phyloP scores from a whole-genome alignment of 2,329 filamentous ascomycete genomes.

The Ceratocystiopsis brevicomis region DNA sequence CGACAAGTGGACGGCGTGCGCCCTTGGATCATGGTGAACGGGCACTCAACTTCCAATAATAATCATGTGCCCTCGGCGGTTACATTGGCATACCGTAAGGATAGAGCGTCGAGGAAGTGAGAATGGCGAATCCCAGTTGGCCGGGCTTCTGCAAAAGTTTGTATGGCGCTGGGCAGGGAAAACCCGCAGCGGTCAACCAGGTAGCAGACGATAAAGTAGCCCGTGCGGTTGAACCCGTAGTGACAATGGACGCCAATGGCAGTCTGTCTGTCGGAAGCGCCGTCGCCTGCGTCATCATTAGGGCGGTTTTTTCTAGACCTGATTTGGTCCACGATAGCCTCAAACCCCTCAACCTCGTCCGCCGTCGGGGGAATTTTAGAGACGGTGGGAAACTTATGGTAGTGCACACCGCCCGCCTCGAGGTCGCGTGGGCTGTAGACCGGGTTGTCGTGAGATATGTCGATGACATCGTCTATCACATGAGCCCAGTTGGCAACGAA shows the following conservation, averaged over 20 bases:
- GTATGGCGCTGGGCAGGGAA: constrained; percentile 56
- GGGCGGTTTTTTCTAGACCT: constrained; percentile 31
- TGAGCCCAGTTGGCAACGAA: constrained; percentile 52
- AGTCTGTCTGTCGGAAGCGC: constrained; percentile 12
- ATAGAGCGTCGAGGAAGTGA: constrained; percentile 72
- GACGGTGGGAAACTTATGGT: constrained; percentile 79
- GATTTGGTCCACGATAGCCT: constrained; percentile 38
- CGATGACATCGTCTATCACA: constrained; percentile 58
- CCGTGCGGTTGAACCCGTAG: constrained; percentile 88
- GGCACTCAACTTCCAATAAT: too few species aligned
- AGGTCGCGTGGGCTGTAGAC: constrained; percentile 67
- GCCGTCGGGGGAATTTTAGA: constrained; percentile 67
- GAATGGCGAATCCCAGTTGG: constrained; percentile 75
- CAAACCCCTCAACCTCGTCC: constrained; percentile 33
- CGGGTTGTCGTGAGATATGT: constrained; percentile 79
- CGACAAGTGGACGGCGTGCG: too few species aligned
- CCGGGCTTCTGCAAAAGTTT: constrained; percentile 52
- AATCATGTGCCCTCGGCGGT: not conserved
- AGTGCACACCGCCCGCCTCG: constrained; percentile 46
- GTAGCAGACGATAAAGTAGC: constrained; percentile 79
- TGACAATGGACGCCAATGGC: constrained; percentile 75
- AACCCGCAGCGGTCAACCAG: constrained; percentile 66
- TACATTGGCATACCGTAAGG: constrained; percentile 44
- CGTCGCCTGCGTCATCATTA: constrained; percentile 13
- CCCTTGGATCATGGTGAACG: too few species aligned